A percentile compares a stretch with the other conserved stretches of the same genome.
These are phyloP conservation scores for Cladobotryum mycophilum DNA, from an alignment of 2,329 filamentous ascomycete species.

Conservation along the genomic window DNA sequence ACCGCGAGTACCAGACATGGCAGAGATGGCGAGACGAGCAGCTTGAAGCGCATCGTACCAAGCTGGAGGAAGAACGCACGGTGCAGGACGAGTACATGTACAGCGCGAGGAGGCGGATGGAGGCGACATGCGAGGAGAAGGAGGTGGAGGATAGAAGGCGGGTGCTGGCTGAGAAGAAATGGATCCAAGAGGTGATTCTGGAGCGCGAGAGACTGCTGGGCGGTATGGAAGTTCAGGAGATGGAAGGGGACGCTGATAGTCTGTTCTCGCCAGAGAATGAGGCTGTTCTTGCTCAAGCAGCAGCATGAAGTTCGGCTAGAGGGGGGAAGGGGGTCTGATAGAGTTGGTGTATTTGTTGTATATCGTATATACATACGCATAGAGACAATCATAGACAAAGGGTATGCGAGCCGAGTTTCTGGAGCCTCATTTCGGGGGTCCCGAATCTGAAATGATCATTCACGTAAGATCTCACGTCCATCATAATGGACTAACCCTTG, in stretches of 20 bases:
- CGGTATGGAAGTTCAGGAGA: constrained; percentile 36
- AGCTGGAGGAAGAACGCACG: constrained; percentile 33
- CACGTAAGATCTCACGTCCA: too few relatives aligned
- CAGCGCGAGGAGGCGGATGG: constrained; percentile 27
- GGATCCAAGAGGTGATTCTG: constrained; percentile 38
- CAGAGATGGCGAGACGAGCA: constrained; percentile 35
- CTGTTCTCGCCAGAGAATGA: constrained; percentile 20
- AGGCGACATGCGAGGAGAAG: constrained; percentile 23
- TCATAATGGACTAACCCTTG: too few relatives aligned
- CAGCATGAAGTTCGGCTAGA: too few relatives aligned
- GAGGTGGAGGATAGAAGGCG: constrained; percentile 26
- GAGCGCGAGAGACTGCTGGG: constrained; percentile 39
- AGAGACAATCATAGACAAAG: too few relatives aligned
- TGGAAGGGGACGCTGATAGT: constrained; percentile 34
- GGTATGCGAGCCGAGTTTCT: too few relatives aligned
- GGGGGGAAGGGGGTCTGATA: too few relatives aligned
- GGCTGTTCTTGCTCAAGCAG: too few relatives aligned
- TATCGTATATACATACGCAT: too few relatives aligned
- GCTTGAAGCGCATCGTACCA: constrained; percentile 29
- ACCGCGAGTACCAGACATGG: constrained; percentile 35
- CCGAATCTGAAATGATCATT: too few relatives aligned
- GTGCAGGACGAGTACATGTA: constrained; percentile 39
- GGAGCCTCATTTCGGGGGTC: too few relatives aligned
- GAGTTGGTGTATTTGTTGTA: too few relatives aligned
- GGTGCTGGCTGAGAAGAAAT: constrained; percentile 39